phyloP scores from a whole-genome alignment of 225 moss, liverwort and hornwort species.

The Sphagnum tenellum region DNA sequence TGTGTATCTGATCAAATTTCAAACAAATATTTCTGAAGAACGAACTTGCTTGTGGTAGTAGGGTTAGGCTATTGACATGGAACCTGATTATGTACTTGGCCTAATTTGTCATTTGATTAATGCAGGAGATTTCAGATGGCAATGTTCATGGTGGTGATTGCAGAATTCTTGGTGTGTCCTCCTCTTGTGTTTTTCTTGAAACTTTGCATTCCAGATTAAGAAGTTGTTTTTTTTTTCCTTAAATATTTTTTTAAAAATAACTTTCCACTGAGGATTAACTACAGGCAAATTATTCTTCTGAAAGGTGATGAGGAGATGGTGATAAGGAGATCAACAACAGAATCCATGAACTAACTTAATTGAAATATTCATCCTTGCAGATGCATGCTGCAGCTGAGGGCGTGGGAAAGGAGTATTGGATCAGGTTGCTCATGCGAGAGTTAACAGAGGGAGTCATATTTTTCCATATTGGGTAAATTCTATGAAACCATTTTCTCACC shows the following conservation, averaged over 20 bases:
- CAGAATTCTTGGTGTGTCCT: constrained; percentile 57
- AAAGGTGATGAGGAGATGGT: too few species aligned
- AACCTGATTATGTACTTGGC: not conserved
- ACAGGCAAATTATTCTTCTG: too few species aligned
- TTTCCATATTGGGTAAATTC: constrained; percentile 66
- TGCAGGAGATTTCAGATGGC: constrained; percentile 81
- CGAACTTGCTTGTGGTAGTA: too few species aligned
- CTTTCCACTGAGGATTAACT: too few species aligned
- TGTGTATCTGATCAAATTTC: too few species aligned
- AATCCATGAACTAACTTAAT: not conserved
- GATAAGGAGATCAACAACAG: not conserved
- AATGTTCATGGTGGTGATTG: constrained; percentile 62
- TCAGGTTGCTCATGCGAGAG: constrained; percentile 71
- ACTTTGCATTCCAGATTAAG: not conserved
- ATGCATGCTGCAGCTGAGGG: constrained; percentile 69
- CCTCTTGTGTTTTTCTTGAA: too few species aligned
- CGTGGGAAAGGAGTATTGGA: constrained; percentile 73
- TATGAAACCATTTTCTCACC: not conserved
- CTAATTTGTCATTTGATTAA: not conserved
- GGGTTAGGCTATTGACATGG: too few species aligned
- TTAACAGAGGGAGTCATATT: constrained; percentile 61
- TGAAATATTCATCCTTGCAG: constrained; percentile 21
- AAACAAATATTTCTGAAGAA: too few species aligned
- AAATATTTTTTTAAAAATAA: not conserved
- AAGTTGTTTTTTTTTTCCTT: not conserved